A percentile compares a stretch with the other conserved stretches of the same genome.
These are phyloP conservation scores for Pilasporangium apinafurcum DNA, from an alignment of 352 stramenopile species.

Conservation along the genomic window DNA sequence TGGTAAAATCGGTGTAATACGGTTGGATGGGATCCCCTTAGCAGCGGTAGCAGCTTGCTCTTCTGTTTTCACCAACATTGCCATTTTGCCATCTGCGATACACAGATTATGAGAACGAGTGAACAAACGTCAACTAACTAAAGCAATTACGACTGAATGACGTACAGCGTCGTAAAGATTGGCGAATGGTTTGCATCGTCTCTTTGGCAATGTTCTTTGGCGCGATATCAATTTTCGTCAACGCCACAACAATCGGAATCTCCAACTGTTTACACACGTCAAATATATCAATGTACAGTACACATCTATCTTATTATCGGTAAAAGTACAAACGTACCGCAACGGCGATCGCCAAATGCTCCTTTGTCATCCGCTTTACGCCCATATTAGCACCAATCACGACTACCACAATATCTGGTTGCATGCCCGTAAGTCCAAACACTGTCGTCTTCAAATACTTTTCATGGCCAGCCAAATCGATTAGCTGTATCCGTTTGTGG, in stretches of 20 bases:
- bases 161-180: conserved; percentile 77
- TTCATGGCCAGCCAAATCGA: conserved; percentile 91
- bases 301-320: too few species aligned
- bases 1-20: conserved; percentile 95
- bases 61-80: conserved; percentile 88
- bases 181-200: conserved; percentile 86
- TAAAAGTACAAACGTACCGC: conserved; percentile 29
- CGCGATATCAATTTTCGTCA: conserved; percentile 94
- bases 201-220: conserved; percentile 91
- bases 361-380: conserved; percentile 92
- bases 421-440: conserved; percentile 96
- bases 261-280: conserved; percentile 41
- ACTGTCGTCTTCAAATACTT: conserved; percentile 99
- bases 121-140: too few species aligned
- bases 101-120: not conserved
- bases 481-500: conserved; percentile 84
- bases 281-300: not conserved
- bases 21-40: conserved; percentile 86
- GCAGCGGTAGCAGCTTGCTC: conserved; percentile 84
- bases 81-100: conserved; percentile 84
- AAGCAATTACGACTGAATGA: not conserved
- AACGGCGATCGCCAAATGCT: conserved; percentile 90
- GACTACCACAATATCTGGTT: conserved; percentile 94
- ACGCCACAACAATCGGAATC: conserved; percentile 91
- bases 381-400: conserved; percentile 93